Evolutionary conservation across 495 filamentous ascomycete species (phyloP).

Genomic region (Lepraria neglecta): DNA sequence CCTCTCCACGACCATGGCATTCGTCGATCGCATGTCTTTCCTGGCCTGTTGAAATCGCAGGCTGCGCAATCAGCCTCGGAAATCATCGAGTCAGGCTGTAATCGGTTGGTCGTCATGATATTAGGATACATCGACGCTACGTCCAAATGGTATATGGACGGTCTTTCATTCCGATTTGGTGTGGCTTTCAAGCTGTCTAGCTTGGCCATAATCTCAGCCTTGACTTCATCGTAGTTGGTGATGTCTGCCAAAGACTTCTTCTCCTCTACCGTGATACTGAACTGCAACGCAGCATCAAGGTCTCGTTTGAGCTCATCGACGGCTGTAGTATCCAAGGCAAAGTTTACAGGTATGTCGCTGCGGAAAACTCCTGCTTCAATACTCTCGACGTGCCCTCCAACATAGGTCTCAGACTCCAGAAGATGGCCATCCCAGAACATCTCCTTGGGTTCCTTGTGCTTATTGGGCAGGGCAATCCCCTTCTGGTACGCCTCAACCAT

Average conservation of each 20-base stretch:
- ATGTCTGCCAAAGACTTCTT: slow-evolving; percentile 90
- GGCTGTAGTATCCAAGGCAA: slow-evolving; percentile 76
- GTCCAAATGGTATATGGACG: slow-evolving; percentile 95
- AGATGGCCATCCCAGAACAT: slow-evolving; percentile 95
- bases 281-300: slow-evolving; percentile 83
- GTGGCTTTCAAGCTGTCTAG: slow-evolving; percentile 70
- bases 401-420: slow-evolving; percentile 94
- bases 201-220: slow-evolving; percentile 67
- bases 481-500: slow-evolving; percentile 97
- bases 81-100: slow-evolving; percentile 98
- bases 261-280: slow-evolving; percentile 89
- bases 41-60: slow-evolving; percentile 96
- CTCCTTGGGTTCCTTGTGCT: slow-evolving; percentile 85
- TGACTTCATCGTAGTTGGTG: slow-evolving; percentile 88
- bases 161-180: slow-evolving; percentile 73
- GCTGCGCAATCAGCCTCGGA: slow-evolving; percentile 91
- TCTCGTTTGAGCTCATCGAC: slow-evolving; percentile 84
- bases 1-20: slow-evolving; percentile 98
- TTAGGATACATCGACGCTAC: slow-evolving; percentile 99
- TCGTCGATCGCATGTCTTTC: slow-evolving; percentile 92
- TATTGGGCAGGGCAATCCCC: slow-evolving; percentile 90
- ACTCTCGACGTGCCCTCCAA: slow-evolving; percentile 98
- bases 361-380: slow-evolving; percentile 98
- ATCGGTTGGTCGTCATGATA: slow-evolving; percentile 98
- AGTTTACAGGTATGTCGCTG: slow-evolving; percentile 88